Evolutionary conservation across 257 asterid species (phyloP).

Genomic region (Gardenia jasminoides): DNA sequence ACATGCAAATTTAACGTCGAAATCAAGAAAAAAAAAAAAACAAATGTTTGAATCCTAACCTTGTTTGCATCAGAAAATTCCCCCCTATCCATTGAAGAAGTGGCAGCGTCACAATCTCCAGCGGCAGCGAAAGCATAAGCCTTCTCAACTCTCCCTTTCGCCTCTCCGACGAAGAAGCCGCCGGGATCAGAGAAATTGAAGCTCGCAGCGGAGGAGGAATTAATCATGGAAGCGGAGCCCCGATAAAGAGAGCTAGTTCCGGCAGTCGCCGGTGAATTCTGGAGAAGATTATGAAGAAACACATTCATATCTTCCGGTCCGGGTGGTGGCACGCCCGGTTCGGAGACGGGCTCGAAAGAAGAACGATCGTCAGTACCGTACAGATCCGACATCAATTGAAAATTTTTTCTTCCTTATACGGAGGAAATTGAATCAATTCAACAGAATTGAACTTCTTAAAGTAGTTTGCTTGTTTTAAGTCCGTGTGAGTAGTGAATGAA

Average conservation of each 20-base stretch:
- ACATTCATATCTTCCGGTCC: slow-evolving; percentile 78
- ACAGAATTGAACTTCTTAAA: background rate
- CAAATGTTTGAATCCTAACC: slow-evolving; percentile 34
- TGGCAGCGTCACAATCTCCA: slow-evolving; percentile 54
- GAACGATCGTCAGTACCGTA: slow-evolving; percentile 40
- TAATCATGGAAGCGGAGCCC: slow-evolving; percentile 24
- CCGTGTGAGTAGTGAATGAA: background rate
- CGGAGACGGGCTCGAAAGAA: slow-evolving; percentile 22
- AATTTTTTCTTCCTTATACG: background rate
- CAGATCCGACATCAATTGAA: slow-evolving; percentile 63
- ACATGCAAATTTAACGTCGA: slow-evolving; percentile 33
- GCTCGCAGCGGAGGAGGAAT: slow-evolving; percentile 39
- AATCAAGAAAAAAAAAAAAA: slow-evolving; percentile 32
- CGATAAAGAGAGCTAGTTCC: slow-evolving; percentile 19
- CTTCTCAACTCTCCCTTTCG: slow-evolving; percentile 25
- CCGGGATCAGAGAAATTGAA: slow-evolving; percentile 68
- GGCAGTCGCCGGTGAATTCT: slow-evolving; percentile 49
- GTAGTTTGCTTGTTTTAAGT: too few species aligned
- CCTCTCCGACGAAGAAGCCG: slow-evolving; percentile 33
- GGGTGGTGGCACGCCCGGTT: slow-evolving; percentile 14
- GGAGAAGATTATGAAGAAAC: slow-evolving; percentile 61
- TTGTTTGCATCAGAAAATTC: slow-evolving; percentile 19
- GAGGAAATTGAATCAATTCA: background rate
- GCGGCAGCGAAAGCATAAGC: slow-evolving; percentile 26
- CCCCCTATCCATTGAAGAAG: slow-evolving; percentile 37